Evolutionary conservation across 129 eudicot species (phyloP).

Genomic region (Tagetes patula): DNA sequence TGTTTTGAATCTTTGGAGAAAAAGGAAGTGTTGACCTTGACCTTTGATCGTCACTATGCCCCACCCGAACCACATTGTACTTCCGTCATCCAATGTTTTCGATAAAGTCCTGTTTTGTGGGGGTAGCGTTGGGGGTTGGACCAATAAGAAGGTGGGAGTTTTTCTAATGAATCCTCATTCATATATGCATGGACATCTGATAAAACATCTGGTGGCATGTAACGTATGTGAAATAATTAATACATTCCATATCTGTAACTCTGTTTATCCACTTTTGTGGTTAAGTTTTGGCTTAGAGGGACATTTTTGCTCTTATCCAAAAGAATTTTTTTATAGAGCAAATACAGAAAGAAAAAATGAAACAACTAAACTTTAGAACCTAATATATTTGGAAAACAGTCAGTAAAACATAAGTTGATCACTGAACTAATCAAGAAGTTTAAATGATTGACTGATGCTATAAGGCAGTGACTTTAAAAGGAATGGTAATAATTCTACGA

Average conservation of each 20-base stretch:
- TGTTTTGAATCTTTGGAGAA: neutral
- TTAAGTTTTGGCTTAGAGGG: neutral
- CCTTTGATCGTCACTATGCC: constrained; percentile 10
- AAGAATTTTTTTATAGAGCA: neutral
- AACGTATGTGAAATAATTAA: constrained; percentile 9
- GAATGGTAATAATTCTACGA: neutral
- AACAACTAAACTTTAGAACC: neutral
- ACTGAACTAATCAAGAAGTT: neutral
- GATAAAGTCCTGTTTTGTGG: neutral
- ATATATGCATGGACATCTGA: neutral
- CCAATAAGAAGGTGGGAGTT: neutral
- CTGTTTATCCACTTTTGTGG: neutral
- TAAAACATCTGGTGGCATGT: neutral
- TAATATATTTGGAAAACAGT: neutral
- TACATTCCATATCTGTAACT: constrained; percentile 1
- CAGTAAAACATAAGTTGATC: constrained; percentile 7
- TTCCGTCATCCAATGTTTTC: neutral
- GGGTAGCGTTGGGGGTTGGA: constrained; percentile 14
- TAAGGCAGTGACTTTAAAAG: neutral
- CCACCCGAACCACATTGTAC: constrained; percentile 16
- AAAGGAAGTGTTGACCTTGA: constrained; percentile 19
- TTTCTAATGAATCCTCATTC: neutral
- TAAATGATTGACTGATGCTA: neutral
- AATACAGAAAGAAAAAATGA: neutral
- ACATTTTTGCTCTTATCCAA: constrained; percentile 13